Base-by-base conservation (phyloP, 1,139 yeast genomes). In the Taphrina sp. region DNA sequence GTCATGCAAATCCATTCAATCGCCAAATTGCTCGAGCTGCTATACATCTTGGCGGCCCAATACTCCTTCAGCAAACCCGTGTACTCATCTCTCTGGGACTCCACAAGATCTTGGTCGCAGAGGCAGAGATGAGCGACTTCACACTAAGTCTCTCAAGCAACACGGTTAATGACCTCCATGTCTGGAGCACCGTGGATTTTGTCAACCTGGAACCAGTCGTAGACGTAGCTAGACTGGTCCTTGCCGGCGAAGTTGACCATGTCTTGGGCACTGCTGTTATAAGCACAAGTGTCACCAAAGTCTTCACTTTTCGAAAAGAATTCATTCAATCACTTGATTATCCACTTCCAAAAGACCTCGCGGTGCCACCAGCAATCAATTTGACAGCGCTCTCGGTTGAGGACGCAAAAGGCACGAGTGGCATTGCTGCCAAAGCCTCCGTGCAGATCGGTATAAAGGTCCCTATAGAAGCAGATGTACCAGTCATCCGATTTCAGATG, bases 371-470 rank as follows among this genome's bases (percentile, higher is more conserved):
- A 8, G 19, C 38, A 8, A 39, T 31, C 19, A 39, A 49, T 33
- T 29, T 49, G 29, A 38, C 54, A 5, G 46, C 23, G 2, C 31
- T 49, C 3, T 16, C 22, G 16, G 41, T 49, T 16, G 8, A 31
- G 33, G 54, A 49, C 24, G 29, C n/a, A 5, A 29, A 19, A 16
- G 14, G 26, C 4, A 22, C 10, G 12, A n/a, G 35, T 31, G 54
- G 54, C 17, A 22, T 49, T 12, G 14, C 39, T n/a, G 54, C 46
- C 19, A 23, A 17, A 10, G 54, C 46, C 8, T 5, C 20, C 19
- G 34, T 39, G 4, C 20, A 22, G 5, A 34, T 49, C 4, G 19
- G 20, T 4, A 7, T 39, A 10, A 17, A 33, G 14, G 16, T 35
- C 12, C 54, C 54, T 14, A 3, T 49, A 2, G 46, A 39, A 5